Conservation (phyloP, 2,329 filamentous ascomycete genomes). For the Diaporthe citriasiana region DNA sequence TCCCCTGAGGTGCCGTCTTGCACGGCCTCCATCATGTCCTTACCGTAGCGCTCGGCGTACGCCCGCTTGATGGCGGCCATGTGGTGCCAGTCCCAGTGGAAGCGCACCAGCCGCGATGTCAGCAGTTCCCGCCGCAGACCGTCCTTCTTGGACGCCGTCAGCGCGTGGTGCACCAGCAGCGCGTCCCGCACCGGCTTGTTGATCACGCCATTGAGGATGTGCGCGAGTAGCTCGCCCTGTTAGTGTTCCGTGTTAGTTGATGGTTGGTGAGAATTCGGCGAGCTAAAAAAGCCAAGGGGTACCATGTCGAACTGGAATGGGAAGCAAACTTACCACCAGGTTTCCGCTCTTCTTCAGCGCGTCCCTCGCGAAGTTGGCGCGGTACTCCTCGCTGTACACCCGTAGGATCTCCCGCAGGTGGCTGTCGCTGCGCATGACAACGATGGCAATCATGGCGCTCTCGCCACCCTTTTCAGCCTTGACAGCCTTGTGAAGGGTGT, state of each 20-base stretch:
- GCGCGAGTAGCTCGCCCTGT: constrained; percentile 92
- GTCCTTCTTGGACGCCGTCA: constrained; percentile 80
- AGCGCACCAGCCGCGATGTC: constrained; percentile 86
- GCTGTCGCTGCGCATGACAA: constrained; percentile 82
- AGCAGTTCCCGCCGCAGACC: constrained; percentile 85
- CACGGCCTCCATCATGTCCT: constrained; percentile 82
- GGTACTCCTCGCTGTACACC: constrained; percentile 80
- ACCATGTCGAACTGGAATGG: background rate
- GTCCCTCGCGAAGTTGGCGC: constrained; percentile 87
- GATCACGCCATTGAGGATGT: constrained; percentile 96
- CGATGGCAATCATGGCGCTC: constrained; percentile 86
- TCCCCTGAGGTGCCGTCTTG: constrained; percentile 82
- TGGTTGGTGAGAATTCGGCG: background rate
- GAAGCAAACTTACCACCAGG: constrained; percentile 79
- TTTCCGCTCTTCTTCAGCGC: constrained; percentile 92
- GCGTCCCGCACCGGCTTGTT: constrained; percentile 95
- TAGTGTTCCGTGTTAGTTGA: constrained; percentile 34
- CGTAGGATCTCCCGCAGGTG: constrained; percentile 86
- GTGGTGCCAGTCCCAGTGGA: constrained; percentile 93
- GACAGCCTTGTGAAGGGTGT: constrained; percentile 77
- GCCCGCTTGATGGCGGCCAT: constrained; percentile 84
- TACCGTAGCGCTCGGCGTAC: constrained; percentile 82
- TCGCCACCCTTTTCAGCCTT: constrained; percentile 86
- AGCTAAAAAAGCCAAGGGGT: background rate
- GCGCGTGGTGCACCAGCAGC: constrained; percentile 89